Evolutionary conservation across 176 grass and related monocot species (phyloP).

Genomic region (Bonia amplexicaulis): DNA sequence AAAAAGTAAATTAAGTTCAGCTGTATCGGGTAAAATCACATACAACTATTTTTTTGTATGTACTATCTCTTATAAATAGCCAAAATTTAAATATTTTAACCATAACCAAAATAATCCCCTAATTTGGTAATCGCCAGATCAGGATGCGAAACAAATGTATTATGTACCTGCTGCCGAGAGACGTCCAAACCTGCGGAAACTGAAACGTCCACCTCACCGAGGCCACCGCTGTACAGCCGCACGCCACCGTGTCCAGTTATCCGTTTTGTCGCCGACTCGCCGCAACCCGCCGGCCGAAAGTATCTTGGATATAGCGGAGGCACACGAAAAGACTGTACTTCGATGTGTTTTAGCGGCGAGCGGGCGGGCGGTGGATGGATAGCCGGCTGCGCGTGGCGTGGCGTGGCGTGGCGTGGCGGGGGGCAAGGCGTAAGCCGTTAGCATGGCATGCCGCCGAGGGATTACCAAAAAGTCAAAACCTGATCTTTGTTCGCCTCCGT

Average conservation of each 20-base stretch:
- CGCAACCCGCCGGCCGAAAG: background rate
- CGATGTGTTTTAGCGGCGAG: background rate
- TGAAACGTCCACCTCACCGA: background rate
- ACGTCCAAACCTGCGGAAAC: background rate
- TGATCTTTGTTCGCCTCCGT: background rate
- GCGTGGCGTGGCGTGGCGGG: too few species aligned
- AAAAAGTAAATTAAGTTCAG: too few species aligned
- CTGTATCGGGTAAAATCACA: accelerated
- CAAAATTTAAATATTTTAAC: too few species aligned
- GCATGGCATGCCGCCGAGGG: background rate
- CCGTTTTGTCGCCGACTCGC: background rate
- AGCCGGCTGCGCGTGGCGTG: background rate
- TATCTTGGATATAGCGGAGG: background rate
- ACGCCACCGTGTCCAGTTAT: background rate
- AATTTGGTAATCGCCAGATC: background rate
- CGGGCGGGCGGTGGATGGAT: background rate
- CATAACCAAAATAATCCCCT: too few species aligned
- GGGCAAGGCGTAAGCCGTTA: too few species aligned
- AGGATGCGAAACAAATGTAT: background rate
- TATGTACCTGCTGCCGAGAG: background rate
- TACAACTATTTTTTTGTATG: too few species aligned
- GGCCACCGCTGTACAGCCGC: background rate
- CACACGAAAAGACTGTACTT: background rate
- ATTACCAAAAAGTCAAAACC: background rate
- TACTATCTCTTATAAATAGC: too few species aligned